Evolutionary conservation across 139 green algal species (phyloP), one percentile per base, ranked within the genome.

Genomic region (Volvox africanus): DNA sequence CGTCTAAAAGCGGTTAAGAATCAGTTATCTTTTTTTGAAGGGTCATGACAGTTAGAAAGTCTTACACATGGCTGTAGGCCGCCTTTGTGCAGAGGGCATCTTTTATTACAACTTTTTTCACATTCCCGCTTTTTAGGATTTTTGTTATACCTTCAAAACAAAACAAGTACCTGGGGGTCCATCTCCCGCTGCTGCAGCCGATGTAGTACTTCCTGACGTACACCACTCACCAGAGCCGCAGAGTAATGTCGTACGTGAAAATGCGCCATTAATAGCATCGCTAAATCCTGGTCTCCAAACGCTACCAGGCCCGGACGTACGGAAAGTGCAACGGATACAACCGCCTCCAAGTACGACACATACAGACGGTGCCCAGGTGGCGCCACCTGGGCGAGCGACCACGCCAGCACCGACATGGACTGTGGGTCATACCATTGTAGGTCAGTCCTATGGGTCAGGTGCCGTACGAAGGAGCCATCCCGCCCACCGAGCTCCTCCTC

Each of bases 181-280:
- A 88, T 88, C 6, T 32, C 22, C 35, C 26, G 2, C 26, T 13
- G 67, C 67, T 79, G 26, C 20, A 79, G 22, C 28, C 67, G 65
- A 26, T 17, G 35, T 13, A 68, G 36, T 28, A 88, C 22, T 68
- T 67, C 65, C 67, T 80, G 55, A 33, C 83, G 83, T 77, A 88
- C 67, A 35, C 55, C 83, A 17, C 32, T 1, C 22, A 88, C 67
- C 35, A 88, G 67, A 2, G 33, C 24, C 83, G 83, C n/a, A 9
- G 50, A 80, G 83, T 88, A 88, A 37, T 33, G 67, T 24, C 67
- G 62, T 22, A 16, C 20, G 16, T 35, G 33, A 16, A 44, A 24
- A 28, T 80, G 83, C 67, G 67, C 83, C 20, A 22, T 67, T 14
- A 80, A 28, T 65, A 80, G 67, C 83, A 88, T 88, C 35, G 65